Evolutionary conservation across 2,329 filamentous ascomycete species (phyloP).

Genomic region (Calonectria leucothoes): DNA sequence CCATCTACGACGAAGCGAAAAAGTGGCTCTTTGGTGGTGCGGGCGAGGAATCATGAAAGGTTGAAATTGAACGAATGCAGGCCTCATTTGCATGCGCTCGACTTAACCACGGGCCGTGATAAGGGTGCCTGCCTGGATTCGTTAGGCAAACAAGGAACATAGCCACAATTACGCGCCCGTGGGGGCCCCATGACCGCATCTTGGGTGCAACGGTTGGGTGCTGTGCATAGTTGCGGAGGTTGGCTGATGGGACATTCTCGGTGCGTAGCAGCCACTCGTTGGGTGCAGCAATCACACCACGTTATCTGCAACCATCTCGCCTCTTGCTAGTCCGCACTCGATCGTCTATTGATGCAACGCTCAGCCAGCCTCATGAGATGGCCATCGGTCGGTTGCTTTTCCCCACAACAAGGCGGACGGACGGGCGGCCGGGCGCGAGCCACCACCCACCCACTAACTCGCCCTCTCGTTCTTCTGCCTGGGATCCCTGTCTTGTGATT

Average conservation of each 20-base stretch:
- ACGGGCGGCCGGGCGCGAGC: background rate
- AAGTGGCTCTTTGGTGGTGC: background rate
- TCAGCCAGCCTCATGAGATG: background rate
- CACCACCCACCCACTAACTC: too few species aligned
- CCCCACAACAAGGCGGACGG: background rate
- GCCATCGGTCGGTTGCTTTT: background rate
- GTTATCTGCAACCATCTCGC: background rate
- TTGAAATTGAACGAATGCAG: background rate
- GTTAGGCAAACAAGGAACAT: background rate
- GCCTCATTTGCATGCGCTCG: background rate
- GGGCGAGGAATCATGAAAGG: background rate
- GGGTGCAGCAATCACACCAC: constrained; percentile 1
- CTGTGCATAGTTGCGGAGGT: background rate
- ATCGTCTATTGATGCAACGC: background rate
- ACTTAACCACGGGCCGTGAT: background rate
- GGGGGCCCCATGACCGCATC: constrained; percentile 1
- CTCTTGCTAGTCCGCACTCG: background rate
- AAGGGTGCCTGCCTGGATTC: background rate
- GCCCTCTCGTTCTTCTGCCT: background rate
- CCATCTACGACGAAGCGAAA: background rate
- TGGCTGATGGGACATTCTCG: background rate
- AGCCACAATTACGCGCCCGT: background rate
- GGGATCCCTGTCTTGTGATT: background rate
- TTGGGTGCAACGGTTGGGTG: background rate
- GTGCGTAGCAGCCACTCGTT: background rate